These are phyloP conservation scores for Agrocybe pediades DNA, from an alignment of 768 basidiomycete genomes.

Conservation along the genomic window DNA sequence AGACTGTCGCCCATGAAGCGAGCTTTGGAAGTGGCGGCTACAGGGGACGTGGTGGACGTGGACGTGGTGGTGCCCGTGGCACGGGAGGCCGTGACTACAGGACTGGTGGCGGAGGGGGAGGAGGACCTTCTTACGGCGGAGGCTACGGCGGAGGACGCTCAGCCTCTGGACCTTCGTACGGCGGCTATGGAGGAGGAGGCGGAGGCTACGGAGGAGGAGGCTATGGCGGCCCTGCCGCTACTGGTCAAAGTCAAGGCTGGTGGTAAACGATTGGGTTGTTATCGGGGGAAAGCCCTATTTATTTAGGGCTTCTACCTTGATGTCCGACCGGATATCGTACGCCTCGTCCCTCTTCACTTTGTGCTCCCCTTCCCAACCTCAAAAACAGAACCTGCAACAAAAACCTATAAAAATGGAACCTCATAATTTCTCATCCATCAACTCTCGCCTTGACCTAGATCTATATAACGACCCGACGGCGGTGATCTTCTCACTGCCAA, in stretches of 20 bases:
- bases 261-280: slow-evolving; percentile 36
- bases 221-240: slow-evolving; percentile 21
- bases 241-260: slow-evolving; percentile 35
- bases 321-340: slow-evolving; percentile 10
- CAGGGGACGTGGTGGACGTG: slow-evolving; percentile 64
- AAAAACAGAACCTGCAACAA: slow-evolving; percentile 33
- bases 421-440: slow-evolving; percentile 10
- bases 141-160: slow-evolving; percentile 25
- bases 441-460: slow-evolving; percentile 22
- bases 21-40: slow-evolving; percentile 66
- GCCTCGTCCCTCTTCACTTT: slow-evolving; percentile 6
- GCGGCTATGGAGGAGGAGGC: slow-evolving; percentile 29
- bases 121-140: slow-evolving; percentile 29
- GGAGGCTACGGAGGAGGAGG: slow-evolving; percentile 35
- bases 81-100: slow-evolving; percentile 50
- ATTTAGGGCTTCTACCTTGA: slow-evolving; percentile 12
- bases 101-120: slow-evolving; percentile 35
- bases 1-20: slow-evolving; percentile 80
- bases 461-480: slow-evolving; percentile 17
- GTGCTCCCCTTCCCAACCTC: slow-evolving; percentile 13
- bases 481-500: slow-evolving; percentile 6
- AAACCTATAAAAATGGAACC: slow-evolving; percentile 29
- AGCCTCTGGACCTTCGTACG: slow-evolving; percentile 25
- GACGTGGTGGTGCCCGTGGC: slow-evolving; percentile 51
- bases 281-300: slow-evolving; percentile 15